Evolutionary conservation across 2,329 filamentous ascomycete genomes (phyloP), one percentile per base, ranked within the genome.

Genomic region (Aspergillus pseudotamarii): DNA sequence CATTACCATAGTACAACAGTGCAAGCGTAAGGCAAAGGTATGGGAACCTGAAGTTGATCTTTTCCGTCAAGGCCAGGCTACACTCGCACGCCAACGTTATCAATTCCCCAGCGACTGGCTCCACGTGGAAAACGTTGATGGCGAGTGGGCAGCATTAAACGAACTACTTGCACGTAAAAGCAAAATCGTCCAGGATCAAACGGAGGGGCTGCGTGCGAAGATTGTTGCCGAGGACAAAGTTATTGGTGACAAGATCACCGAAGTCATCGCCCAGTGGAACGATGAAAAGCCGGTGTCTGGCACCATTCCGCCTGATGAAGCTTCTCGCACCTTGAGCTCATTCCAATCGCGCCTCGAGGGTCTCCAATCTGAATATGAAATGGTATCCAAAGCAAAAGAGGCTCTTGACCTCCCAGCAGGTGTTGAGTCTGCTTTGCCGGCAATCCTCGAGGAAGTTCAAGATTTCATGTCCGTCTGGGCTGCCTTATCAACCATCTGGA

Each of bases 381-480:
- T 97, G 88, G 93, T 99, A 16, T 90, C 92, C 6, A 97, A 93
- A 77, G 96, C 96, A 3, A 99, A 98, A 79, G 95, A 99, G 77
- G 95, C 95, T 4, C 88, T 99, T 48, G 93, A 97, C 74, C 86
- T 99, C 48, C 91, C 94, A 4, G 86, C 91, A 3, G 91, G 88
- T 60, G 83, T 90, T 0, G 92, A 97, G 70, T 91, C 91, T 58
- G 89, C 90, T n/a, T 87, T 99, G 26, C 85, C 87, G n/a, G 87
- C 90, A 30, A 91, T 97, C 10, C 84, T 98, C 19, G 94, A 98
- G 76, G 95, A 99, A 80, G 93, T 99, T 2, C 93, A 96, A 66
- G 95, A 99, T 78, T 99, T 99, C 82, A 96, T 97, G 80, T 97
- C 94, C 23, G 95, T 99, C 11, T 99, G 95, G 95, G 92, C 94